A percentile compares a stretch with the other conserved stretches of the same genome.
Evolutionary conservation across 441 rosid genomes (phyloP).

Genomic region (Gossypium trilobum): DNA sequence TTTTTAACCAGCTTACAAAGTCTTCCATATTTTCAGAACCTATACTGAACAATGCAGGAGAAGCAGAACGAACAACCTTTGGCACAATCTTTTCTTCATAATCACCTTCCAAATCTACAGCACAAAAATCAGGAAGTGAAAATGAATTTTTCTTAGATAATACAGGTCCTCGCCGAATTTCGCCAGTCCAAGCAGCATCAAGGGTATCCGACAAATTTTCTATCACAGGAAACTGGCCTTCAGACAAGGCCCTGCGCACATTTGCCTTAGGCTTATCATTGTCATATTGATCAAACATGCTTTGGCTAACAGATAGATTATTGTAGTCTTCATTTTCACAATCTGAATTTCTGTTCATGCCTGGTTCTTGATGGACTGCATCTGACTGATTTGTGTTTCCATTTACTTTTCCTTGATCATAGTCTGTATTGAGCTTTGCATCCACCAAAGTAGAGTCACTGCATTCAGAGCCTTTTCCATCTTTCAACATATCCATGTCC

Average conservation of each 20-base stretch:
- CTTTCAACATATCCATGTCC: conserved; percentile 29
- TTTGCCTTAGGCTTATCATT: conserved; percentile 29
- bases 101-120: conserved; percentile 32
- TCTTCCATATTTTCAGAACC: conserved; percentile 51
- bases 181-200: conserved; percentile 93
- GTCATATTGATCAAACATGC: conserved; percentile 35
- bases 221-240: conserved; percentile 53
- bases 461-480: conserved; percentile 19
- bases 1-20: conserved; percentile 50
- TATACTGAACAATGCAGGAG: conserved; percentile 37
- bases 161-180: conserved; percentile 33
- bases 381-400: conserved; percentile 26
- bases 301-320: conserved; percentile 33
- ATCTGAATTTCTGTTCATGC: conserved; percentile 23
- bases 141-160: conserved; percentile 31
- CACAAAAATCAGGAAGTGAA: conserved; percentile 41
- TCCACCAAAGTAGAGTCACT: conserved; percentile 31
- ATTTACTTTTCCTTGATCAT: conserved; percentile 27
- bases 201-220: conserved; percentile 71
- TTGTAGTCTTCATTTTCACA: conserved; percentile 30
- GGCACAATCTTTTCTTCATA: conserved; percentile 34
- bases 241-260: conserved; percentile 60
- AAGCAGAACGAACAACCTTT: conserved; percentile 32
- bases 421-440: conserved; percentile 30
- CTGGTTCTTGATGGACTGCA: conserved; percentile 26